phyloP scores from a whole-genome alignment of 768 basidiomycete genomes.

The Tephrocybe sp. region DNA sequence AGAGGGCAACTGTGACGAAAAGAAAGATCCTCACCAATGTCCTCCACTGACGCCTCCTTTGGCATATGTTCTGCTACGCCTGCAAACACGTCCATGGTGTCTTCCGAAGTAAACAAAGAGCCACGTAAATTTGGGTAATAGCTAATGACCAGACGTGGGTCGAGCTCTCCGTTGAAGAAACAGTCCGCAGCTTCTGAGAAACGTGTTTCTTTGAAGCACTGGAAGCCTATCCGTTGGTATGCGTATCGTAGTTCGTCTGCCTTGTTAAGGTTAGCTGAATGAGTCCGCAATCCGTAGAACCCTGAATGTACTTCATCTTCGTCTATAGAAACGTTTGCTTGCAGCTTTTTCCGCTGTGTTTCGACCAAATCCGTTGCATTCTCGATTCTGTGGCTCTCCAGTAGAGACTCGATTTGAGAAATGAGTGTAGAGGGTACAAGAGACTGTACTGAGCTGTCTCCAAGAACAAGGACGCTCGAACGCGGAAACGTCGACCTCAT shows the following conservation, averaged over 20 bases:
- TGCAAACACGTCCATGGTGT: conserved; percentile 67
- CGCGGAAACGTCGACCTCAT: conserved; percentile 51
- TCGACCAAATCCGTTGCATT: conserved; percentile 65
- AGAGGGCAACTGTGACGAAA: conserved; percentile 9
- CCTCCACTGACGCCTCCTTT: conserved; percentile 65
- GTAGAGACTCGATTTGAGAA: conserved; percentile 67
- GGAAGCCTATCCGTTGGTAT: conserved; percentile 80
- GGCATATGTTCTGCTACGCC: conserved; percentile 76
- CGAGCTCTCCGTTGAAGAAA: conserved; percentile 76
- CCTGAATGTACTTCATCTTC: conserved; percentile 53
- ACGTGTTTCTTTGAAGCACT: conserved; percentile 72
- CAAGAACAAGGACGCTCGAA: conserved; percentile 66
- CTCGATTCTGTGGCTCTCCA: conserved; percentile 60
- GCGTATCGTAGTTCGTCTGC: conserved; percentile 74
- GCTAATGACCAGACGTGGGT: conserved; percentile 78
- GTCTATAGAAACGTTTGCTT: conserved; percentile 48
- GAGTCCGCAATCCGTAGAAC: not conserved
- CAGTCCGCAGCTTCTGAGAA: conserved; percentile 83
- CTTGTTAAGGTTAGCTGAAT: conserved; percentile 23
- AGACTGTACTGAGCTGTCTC: conserved; percentile 56
- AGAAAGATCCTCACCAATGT: conserved; percentile 71
- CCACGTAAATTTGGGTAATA: conserved; percentile 79
- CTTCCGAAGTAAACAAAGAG: conserved; percentile 49
- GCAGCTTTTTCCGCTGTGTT: conserved; percentile 55
- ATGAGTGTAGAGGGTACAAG: conserved; percentile 70